Percentiles rank a stretch among this genome's conserved stretches.
These are phyloP conservation scores for Goffeauzyma gilvescens DNA, from an alignment of 768 basidiomycete species.

Conservation along the genomic window DNA sequence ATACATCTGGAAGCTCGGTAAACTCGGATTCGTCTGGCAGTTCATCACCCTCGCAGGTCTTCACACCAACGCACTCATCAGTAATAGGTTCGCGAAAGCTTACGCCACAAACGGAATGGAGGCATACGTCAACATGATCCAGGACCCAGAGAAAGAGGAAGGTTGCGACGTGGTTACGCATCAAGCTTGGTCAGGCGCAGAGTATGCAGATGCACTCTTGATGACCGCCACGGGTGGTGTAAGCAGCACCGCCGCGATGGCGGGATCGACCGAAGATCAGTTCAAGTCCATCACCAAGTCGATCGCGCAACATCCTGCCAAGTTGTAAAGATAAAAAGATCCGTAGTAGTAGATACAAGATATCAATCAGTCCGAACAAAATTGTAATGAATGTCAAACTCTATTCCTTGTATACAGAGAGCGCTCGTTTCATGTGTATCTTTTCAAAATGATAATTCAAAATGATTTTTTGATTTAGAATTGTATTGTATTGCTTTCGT, in stretches of 20 bases:
- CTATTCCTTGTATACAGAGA: too few relatives aligned
- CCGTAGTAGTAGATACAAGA: too few relatives aligned
- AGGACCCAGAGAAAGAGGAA: conserved; percentile 76
- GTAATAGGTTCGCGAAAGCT: conserved; percentile 69
- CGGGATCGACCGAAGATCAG: conserved; percentile 80
- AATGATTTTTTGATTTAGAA: too few relatives aligned
- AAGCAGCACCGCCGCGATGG: conserved; percentile 97
- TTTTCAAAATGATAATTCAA: too few relatives aligned
- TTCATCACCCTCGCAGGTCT: conserved; percentile 95
- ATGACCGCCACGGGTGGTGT: conserved; percentile 96
- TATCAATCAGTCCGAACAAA: too few relatives aligned
- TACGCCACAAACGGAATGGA: conserved; percentile 96
- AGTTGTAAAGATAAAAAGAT: too few relatives aligned
- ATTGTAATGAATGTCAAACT: too few relatives aligned
- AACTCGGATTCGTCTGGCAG: conserved; percentile 88
- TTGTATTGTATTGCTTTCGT: too few relatives aligned
- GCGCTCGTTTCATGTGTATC: too few relatives aligned
- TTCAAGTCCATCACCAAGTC: conserved; percentile 35
- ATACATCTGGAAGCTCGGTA: conserved; percentile 42
- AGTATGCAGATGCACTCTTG: conserved; percentile 74
- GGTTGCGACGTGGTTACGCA: conserved; percentile 93
- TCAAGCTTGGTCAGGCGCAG: conserved; percentile 93
- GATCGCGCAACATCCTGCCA: too few relatives aligned
- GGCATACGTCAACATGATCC: conserved; percentile 88
- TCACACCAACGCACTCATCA: conserved; percentile 94